phyloP scores from a whole-genome alignment of 164 flowering plant genomes.

The Cinnamomum micranthum region DNA sequence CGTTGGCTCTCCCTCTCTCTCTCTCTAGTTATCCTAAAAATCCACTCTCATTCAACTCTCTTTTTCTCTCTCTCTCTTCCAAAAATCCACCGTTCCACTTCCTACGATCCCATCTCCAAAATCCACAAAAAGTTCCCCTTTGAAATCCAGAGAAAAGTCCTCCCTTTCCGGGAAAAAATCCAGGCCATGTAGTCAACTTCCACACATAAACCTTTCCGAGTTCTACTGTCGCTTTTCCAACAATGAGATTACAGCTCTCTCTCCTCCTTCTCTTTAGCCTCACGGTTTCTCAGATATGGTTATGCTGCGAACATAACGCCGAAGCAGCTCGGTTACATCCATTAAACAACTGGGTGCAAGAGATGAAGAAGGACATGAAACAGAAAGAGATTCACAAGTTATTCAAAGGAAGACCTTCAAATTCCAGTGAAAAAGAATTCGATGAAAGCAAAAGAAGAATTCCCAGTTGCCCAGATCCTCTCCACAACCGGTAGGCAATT shows the following conservation, averaged over 20 bases:
- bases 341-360: background rate
- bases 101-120: constrained; percentile 1
- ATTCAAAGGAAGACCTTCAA: constrained; percentile 4
- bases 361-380: background rate
- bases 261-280: background rate
- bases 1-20: constrained; percentile 1
- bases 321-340: constrained; percentile 8
- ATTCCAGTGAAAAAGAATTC: constrained; percentile 9
- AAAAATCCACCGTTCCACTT: background rate
- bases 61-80: background rate
- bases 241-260: constrained; percentile 1
- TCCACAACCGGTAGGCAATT: constrained; percentile 15
- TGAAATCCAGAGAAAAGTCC: background rate
- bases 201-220: background rate
- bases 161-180: background rate
- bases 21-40: background rate
- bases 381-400: constrained; percentile 1
- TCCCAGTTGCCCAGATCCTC: constrained; percentile 20
- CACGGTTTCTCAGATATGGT: background rate
- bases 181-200: constrained; percentile 2
- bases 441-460: constrained; percentile 15
- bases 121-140: background rate
- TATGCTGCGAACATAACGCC: background rate
- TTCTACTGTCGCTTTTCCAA: background rate
- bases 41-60: constrained; percentile 1